Base-by-base conservation (phyloP, 345 rosid species). In the Gossypium herbaceum region DNA sequence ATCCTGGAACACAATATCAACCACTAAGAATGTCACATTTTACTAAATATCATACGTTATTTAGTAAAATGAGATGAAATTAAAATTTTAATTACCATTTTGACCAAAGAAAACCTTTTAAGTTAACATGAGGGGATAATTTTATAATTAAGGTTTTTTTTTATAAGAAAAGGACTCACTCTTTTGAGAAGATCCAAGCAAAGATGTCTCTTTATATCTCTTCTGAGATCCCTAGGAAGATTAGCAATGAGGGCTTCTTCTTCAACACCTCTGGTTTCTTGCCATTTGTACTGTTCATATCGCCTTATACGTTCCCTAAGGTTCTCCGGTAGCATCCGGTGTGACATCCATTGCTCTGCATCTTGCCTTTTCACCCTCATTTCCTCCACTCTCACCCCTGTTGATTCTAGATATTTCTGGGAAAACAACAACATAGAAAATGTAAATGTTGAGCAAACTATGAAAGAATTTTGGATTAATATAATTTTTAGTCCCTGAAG, bases 301-400 rank as follows among this genome's bases (percentile, higher is more conserved):
- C 85, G 82, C 83, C 97, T 85, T 61, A 93, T 84, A 24, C 92
- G 73, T 59, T 91, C 84, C 83, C 77, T 86, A 13, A 90, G 75
- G 57, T 73, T 81, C 39, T 85, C 85, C 0, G 98, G 97, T 54
- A 93, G 92, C 92, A 88, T 77, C 2, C 97, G 86, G 63, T 91
- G 97, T 51, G 92, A 76, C 98, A 91, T 93, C 97, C 97, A 93
- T 68, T 82, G 92, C 79, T 88, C 97, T 67, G 91, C 85, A 72
- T 93, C 98, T 71, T 82, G 79, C 81, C 94, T 88, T 60, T 82
- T 91, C 41, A 93, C 89, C 80, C 98, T 86, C 98, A 91, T 91
- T 77, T 91, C 95, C 81, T 93, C 98, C 9, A 91, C 62, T 52
- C 95, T 76, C 9, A 86, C 88, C 44, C 91, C 86, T 13, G 91